These are phyloP conservation scores for Ceratonia siliqua DNA, from an alignment of 306 rosid genomes.

Conservation along the genomic window DNA sequence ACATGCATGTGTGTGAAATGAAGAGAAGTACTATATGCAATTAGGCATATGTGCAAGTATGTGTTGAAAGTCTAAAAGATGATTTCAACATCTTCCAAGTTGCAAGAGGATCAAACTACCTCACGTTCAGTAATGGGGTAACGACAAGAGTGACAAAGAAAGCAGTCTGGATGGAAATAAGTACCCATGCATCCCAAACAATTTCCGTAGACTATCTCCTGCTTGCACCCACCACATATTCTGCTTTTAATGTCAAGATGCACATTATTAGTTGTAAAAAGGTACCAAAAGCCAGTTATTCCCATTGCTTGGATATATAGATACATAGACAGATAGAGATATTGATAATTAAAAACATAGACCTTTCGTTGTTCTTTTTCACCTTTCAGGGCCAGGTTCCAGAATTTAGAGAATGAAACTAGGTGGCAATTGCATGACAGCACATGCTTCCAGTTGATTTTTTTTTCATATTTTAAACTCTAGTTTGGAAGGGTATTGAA, in stretches of 20 bases:
- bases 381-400: not conserved
- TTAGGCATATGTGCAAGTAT: not conserved
- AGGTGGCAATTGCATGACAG: slow-evolving; percentile 19
- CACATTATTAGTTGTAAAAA: slow-evolving; percentile 27
- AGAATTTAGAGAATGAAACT: not conserved
- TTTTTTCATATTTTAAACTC: slow-evolving; percentile 11
- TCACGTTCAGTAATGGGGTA: slow-evolving; percentile 85
- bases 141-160: slow-evolving; percentile 75
- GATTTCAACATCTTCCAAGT: slow-evolving; percentile 15
- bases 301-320: not conserved
- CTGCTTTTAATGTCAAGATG: slow-evolving; percentile 43
- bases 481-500: not conserved
- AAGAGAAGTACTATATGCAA: not conserved
- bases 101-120: slow-evolving; percentile 55
- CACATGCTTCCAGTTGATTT: slow-evolving; percentile 12
- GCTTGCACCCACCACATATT: slow-evolving; percentile 79
- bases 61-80: not conserved
- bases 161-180: slow-evolving; percentile 86
- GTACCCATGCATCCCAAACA: slow-evolving; percentile 80
- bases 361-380: not conserved
- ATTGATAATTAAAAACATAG: not conserved
- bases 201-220: slow-evolving; percentile 64
- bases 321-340: not conserved
- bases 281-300: slow-evolving; percentile 2
- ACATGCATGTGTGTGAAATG: slow-evolving; percentile 11